Evolutionary conservation across 2,329 filamentous ascomycete species (phyloP).

Genomic region (Penicillium sp.): DNA sequence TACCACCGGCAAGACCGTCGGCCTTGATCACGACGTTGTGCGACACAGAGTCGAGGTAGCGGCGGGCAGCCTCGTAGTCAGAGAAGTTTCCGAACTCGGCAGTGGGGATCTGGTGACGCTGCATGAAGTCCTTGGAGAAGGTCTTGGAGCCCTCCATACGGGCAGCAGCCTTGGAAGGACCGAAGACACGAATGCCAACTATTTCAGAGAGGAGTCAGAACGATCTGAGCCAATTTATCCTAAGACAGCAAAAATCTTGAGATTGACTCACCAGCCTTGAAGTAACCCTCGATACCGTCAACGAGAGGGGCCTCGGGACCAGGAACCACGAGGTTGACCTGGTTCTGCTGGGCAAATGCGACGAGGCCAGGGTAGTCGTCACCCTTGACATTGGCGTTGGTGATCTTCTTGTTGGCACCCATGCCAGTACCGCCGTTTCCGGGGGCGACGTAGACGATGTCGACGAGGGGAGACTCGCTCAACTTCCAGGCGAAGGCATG

Average conservation of each 20-base stretch:
- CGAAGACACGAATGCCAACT: conserved; percentile 79
- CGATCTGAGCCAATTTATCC: not conserved
- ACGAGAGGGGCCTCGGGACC: conserved; percentile 95
- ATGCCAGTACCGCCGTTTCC: conserved; percentile 86
- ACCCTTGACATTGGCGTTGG: conserved; percentile 72
- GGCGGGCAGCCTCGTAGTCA: conserved; percentile 69
- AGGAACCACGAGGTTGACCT: conserved; percentile 80
- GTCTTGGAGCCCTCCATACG: conserved; percentile 95
- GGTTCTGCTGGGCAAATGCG: conserved; percentile 69
- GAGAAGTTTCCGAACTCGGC: conserved; percentile 88
- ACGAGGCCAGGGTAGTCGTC: conserved; percentile 80
- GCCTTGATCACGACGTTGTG: conserved; percentile 92
- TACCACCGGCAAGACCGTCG: conserved; percentile 86
- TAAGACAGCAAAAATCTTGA: not conserved
- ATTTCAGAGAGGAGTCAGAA: conserved; percentile 9
- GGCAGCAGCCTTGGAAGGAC: conserved; percentile 80
- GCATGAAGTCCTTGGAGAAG: conserved; percentile 98
- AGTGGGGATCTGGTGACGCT: conserved; percentile 83
- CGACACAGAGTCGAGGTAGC: conserved; percentile 71
- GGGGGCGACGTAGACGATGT: conserved; percentile 68
- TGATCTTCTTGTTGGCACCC: conserved; percentile 59
- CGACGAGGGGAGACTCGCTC: conserved; percentile 75
- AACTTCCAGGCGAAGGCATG: conserved; percentile 95
- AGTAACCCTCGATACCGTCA: conserved; percentile 83
- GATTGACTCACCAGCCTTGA: conserved; percentile 58